Percentiles rank a stretch among this genome's conserved stretches.
Evolutionary conservation across 306 rosid genomes (phyloP).

Genomic region (Trifolium repens): DNA sequence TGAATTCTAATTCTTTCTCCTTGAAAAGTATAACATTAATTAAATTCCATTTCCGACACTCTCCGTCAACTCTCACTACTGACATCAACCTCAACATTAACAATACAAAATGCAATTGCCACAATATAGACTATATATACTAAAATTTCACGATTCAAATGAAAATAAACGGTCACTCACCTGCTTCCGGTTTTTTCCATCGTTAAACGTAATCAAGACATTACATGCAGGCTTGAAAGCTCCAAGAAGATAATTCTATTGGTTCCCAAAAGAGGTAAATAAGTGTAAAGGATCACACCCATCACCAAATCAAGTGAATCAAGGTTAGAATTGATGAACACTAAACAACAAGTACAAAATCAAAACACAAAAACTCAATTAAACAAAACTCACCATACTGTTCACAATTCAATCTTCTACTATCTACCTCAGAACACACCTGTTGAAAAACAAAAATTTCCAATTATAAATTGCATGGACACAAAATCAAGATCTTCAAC

Average conservation of each 20-base stretch:
- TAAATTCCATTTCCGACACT: background rate
- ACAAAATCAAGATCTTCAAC: constrained; percentile 34
- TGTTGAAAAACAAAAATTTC: constrained; percentile 36
- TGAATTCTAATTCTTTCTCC: background rate
- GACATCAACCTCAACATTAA: constrained; percentile 30
- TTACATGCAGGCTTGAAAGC: constrained; percentile 98
- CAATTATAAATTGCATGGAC: constrained; percentile 4
- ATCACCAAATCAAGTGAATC: constrained; percentile 35
- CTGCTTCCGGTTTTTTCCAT: constrained; percentile 97
- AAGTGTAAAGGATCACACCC: background rate
- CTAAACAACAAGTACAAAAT: constrained; percentile 4
- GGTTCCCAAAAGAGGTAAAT: background rate
- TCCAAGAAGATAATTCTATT: constrained; percentile 91
- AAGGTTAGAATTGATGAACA: constrained; percentile 22
- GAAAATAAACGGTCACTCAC: constrained; percentile 42
- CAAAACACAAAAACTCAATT: constrained; percentile 11
- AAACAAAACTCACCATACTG: constrained; percentile 51
- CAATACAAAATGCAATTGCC: constrained; percentile 24
- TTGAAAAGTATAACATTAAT: background rate
- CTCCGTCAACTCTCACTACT: constrained; percentile 7
- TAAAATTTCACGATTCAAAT: constrained; percentile 20
- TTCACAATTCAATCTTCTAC: constrained; percentile 36
- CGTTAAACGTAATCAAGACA: constrained; percentile 74
- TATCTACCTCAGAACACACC: constrained; percentile 37
- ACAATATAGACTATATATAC: background rate